These are phyloP conservation scores for Colletotrichum karsti DNA, from an alignment of 2,329 filamentous ascomycete species.

Conservation along the genomic window DNA sequence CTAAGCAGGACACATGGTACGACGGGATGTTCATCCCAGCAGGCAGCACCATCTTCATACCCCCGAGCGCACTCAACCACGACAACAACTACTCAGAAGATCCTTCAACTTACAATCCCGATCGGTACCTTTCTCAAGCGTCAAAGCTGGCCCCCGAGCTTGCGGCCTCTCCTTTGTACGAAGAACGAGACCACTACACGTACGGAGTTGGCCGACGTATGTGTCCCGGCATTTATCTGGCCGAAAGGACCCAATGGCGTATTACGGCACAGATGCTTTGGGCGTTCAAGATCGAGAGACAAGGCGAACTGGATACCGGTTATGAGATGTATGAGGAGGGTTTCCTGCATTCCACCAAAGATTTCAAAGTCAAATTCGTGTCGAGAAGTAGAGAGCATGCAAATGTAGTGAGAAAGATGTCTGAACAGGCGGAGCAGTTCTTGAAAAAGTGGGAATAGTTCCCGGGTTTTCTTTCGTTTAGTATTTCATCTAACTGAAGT, in stretches of 20 bases:
- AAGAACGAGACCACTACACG: constrained; percentile 50
- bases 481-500: too few relatives aligned
- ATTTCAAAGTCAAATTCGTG: constrained; percentile 11
- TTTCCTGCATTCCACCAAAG: neutral
- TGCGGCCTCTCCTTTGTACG: constrained; percentile 32
- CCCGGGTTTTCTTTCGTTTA: neutral
- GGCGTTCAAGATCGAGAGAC: constrained; percentile 45
- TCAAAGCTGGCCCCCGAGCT: constrained; percentile 37
- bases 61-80: constrained; percentile 44
- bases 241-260: constrained; percentile 52
- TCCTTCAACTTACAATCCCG: constrained; percentile 40
- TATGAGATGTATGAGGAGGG: constrained; percentile 6
- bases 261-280: constrained; percentile 51
- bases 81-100: constrained; percentile 34
- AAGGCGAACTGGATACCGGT: neutral
- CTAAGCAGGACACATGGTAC: constrained; percentile 43
- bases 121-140: constrained; percentile 35
- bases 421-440: neutral
- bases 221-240: constrained; percentile 58
- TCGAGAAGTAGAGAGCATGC: constrained; percentile 7
- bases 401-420: neutral
- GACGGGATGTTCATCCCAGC: constrained; percentile 50
- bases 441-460: constrained; percentile 5
- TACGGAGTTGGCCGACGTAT: constrained; percentile 57
- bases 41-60: constrained; percentile 45